A percentile compares a stretch with the other conserved stretches of the same genome.
These are phyloP conservation scores for Fusarium chlamydosporum DNA, from an alignment of 2,329 filamentous ascomycete species.

Conservation along the genomic window DNA sequence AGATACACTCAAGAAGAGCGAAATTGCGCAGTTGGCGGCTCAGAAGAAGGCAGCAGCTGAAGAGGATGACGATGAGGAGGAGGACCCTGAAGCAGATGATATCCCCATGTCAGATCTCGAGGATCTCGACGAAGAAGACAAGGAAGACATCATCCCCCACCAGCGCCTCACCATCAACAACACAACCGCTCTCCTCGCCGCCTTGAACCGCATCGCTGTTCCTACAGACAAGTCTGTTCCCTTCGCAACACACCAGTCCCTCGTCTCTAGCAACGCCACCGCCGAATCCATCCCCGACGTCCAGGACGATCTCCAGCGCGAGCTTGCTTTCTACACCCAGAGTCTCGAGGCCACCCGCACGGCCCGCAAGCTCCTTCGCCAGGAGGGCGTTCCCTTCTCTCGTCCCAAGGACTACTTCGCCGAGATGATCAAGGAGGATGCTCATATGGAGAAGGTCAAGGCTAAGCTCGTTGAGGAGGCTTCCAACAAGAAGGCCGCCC, in stretches of 20 bases:
- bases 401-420: conserved; percentile 96
- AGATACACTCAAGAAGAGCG: conserved; percentile 58
- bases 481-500: conserved; percentile 89
- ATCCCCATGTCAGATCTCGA: conserved; percentile 91
- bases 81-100: conserved; percentile 84
- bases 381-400: conserved; percentile 87
- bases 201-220: conserved; percentile 82
- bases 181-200: conserved; percentile 83
- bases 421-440: conserved; percentile 98
- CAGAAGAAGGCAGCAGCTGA: conserved; percentile 43
- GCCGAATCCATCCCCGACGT: conserved; percentile 80
- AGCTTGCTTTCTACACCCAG: conserved; percentile 94
- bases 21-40: conserved; percentile 43
- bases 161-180: conserved; percentile 98
- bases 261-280: conserved; percentile 77
- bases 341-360: conserved; percentile 82
- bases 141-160: conserved; percentile 88
- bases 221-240: conserved; percentile 75
- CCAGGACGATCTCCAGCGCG: conserved; percentile 91
- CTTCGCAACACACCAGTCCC: conserved; percentile 86
- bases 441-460: conserved; percentile 98
- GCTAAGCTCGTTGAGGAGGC: conserved; percentile 93
- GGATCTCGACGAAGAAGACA: conserved; percentile 82
- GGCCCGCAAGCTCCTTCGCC: conserved; percentile 80
- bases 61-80: conserved; percentile 68